Evolutionary conservation across 2,329 filamentous ascomycete species (phyloP).

Genomic region (Pseudogymnoascus sp.): DNA sequence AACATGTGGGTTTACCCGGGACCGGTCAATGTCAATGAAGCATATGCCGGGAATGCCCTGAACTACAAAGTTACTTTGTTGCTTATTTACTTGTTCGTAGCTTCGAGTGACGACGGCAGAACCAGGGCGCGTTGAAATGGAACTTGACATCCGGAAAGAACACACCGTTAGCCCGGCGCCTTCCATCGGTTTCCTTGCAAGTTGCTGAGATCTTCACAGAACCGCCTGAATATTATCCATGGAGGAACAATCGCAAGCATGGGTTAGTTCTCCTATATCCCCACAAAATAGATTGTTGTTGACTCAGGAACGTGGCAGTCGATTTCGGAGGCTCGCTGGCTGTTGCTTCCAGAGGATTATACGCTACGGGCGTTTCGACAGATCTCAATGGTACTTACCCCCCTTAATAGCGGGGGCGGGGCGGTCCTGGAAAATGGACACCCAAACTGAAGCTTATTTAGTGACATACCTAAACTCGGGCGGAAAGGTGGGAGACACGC

Average conservation of each 20-base stretch:
- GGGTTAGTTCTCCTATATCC: constrained; percentile 19
- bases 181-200: neutral
- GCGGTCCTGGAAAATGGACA: constrained; percentile 1
- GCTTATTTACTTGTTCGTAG: constrained; percentile 32
- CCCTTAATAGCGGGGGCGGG: neutral
- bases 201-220: constrained; percentile 38
- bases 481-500: constrained; percentile 47
- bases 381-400: constrained; percentile 48
- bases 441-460: constrained; percentile 22
- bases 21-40: neutral
- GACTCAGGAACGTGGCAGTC: constrained; percentile 30
- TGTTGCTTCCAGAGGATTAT: constrained; percentile 55
- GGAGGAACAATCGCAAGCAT: constrained; percentile 73
- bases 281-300: neutral
- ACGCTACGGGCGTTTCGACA: constrained; percentile 55
- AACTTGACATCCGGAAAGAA: constrained; percentile 63
- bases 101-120: constrained; percentile 57
- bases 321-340: constrained; percentile 58
- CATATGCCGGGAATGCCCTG: neutral
- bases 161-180: constrained; percentile 54
- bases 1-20: constrained; percentile 22
- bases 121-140: constrained; percentile 64
- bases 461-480: constrained; percentile 56
- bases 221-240: constrained; percentile 67
- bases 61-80: neutral